Evolutionary conservation across 352 stramenopile species (phyloP).

Genomic region (Phytophthora parvispora): DNA sequence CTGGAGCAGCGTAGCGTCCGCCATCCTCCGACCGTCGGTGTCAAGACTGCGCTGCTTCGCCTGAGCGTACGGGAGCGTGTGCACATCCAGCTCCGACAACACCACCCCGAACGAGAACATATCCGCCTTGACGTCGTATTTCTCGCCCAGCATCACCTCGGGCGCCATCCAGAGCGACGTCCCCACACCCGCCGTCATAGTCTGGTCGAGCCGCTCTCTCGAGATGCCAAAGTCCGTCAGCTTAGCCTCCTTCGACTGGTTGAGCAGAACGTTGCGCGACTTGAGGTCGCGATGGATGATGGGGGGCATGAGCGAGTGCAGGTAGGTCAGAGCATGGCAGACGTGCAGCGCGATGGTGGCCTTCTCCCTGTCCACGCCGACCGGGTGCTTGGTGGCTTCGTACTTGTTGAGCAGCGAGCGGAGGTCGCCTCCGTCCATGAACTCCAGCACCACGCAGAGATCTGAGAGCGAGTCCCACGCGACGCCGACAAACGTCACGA

Average conservation of each 20-base stretch:
- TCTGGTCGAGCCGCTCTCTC: conserved; percentile 48
- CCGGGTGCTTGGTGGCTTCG: neutral
- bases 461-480: conserved; percentile 59
- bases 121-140: conserved; percentile 12
- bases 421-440: conserved; percentile 56
- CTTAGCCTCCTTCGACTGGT: conserved; percentile 53
- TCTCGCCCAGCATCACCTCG: conserved; percentile 14
- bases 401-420: conserved; percentile 33
- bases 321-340: conserved; percentile 34
- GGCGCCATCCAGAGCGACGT: conserved; percentile 18
- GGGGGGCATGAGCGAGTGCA: conserved; percentile 12
- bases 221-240: conserved; percentile 77
- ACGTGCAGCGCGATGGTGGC: conserved; percentile 36
- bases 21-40: neutral
- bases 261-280: conserved; percentile 32
- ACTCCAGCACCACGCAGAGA: conserved; percentile 55
- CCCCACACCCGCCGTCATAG: conserved; percentile 12
- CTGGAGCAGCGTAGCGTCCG: conserved; percentile 16
- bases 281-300: conserved; percentile 55
- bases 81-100: conserved; percentile 51
- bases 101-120: conserved; percentile 34
- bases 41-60: conserved; percentile 33
- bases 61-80: conserved; percentile 54
- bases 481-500: conserved; percentile 60
- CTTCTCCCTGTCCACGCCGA: conserved; percentile 38